phyloP scores from a whole-genome alignment of 257 asterid genomes.

The Solanum sejunctum region DNA sequence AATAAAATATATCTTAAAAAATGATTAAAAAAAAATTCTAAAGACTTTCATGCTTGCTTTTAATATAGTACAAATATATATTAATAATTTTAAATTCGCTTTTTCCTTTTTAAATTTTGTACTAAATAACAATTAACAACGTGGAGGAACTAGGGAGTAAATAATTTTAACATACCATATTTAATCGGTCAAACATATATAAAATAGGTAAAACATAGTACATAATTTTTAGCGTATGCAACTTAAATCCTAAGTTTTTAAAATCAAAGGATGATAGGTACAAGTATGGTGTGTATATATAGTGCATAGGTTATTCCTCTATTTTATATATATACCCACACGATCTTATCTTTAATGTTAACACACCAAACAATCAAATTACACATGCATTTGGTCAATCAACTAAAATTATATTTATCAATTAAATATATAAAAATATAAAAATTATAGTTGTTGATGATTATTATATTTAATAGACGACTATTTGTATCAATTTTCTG shows the following conservation, averaged over 20 bases:
- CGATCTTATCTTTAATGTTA: neutral
- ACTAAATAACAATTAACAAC: neutral
- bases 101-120: neutral
- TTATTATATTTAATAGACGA: too few relatives aligned
- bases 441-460: too few relatives aligned
- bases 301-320: neutral
- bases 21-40: too few relatives aligned
- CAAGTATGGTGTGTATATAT: neutral
- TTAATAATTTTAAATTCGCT: neutral
- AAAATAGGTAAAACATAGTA: neutral
- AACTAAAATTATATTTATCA: too few relatives aligned
- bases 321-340: neutral
- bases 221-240: neutral
- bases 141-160: neutral
- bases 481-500: neutral
- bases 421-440: too few relatives aligned
- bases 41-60: too few relatives aligned
- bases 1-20: too few relatives aligned
- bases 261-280: neutral
- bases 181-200: neutral
- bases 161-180: neutral
- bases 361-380: neutral
- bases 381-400: too few relatives aligned
- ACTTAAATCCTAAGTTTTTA: neutral
- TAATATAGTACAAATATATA: too few relatives aligned